Conservation (phyloP, 2,329 filamentous ascomycete genomes). For the Cadophora gregata region DNA sequence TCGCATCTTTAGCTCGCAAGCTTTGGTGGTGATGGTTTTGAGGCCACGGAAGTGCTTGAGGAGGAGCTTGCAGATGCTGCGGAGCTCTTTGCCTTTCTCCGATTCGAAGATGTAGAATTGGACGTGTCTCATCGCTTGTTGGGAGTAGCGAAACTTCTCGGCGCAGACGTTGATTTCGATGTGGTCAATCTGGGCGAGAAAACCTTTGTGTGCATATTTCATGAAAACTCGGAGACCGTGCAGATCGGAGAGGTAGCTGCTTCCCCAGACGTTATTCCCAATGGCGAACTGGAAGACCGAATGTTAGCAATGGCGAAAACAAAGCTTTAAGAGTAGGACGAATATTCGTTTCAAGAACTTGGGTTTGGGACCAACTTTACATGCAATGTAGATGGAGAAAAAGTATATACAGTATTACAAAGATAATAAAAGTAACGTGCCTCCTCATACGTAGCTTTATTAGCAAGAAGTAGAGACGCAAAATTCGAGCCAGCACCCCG, state of each 20-base stretch:
- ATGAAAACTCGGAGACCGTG: constrained; percentile 3
- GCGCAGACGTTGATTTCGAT: constrained; percentile 7
- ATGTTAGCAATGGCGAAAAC: no score
- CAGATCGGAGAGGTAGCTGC: background rate
- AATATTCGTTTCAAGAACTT: no score
- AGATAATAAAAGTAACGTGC: background rate
- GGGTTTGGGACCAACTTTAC: no score
- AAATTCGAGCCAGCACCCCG: background rate
- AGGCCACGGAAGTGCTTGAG: constrained; percentile 1
- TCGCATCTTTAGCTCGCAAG: background rate
- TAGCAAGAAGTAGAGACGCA: background rate
- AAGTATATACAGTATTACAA: background rate
- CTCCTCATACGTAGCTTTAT: constrained; percentile 1
- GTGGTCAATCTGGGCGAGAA: background rate
- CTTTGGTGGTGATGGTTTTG: background rate
- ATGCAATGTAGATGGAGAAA: no score
- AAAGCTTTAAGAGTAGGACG: no score
- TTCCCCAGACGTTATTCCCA: background rate
- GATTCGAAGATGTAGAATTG: background rate
- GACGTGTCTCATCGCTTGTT: background rate
- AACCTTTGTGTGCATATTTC: background rate
- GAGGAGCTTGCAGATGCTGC: background rate
- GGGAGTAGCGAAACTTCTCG: no score
- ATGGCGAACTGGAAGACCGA: no score
- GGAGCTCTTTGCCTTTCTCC: background rate